Conservation (phyloP, 1,284 basidiomycete species). For the Schizophyllum amplum region DNA sequence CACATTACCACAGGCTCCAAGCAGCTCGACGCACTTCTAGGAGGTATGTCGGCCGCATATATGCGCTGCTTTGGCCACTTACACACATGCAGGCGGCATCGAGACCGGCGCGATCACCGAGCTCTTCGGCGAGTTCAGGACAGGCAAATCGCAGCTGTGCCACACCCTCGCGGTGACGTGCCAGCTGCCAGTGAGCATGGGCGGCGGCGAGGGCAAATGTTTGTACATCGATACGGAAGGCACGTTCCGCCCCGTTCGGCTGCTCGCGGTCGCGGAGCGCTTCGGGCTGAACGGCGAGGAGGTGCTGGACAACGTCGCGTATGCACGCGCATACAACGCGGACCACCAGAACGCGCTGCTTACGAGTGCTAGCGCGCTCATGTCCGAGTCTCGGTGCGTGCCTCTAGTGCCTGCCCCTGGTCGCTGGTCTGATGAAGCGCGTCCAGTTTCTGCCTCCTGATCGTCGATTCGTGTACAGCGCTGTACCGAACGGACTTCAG, state of each 20-base stretch:
- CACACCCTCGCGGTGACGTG: conserved; percentile 98
- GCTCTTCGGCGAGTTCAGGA: conserved; percentile 97
- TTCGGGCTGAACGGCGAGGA: conserved; percentile 96
- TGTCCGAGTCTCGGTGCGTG: conserved; percentile 89
- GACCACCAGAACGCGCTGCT: conserved; percentile 94
- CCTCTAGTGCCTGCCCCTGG: conserved; percentile 7
- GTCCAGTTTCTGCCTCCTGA: conserved; percentile 85
- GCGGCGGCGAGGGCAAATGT: conserved; percentile 98
- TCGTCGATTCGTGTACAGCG: conserved; percentile 96
- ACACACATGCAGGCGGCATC: conserved; percentile 64
- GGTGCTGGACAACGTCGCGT: conserved; percentile 97
- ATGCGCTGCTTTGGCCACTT: neutral
- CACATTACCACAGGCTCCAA: conserved; percentile 97
- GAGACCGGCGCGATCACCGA: conserved; percentile 99
- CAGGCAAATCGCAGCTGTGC: conserved; percentile 97
- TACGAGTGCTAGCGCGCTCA: conserved; percentile 89
- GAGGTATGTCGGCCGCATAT: conserved; percentile 49
- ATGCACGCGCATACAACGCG: conserved; percentile 97
- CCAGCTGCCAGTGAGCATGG: conserved; percentile 96
- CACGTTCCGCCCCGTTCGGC: conserved; percentile 94
- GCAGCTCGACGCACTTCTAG: conserved; percentile 91
- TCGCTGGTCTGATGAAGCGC: conserved; percentile 4
- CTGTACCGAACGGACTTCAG: conserved; percentile 95
- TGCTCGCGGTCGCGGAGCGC: conserved; percentile 92
- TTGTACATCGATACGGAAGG: conserved; percentile 99